Base-by-base conservation (phyloP, 495 filamentous ascomycete species). In the Lindgomyces ingoldianus region DNA sequence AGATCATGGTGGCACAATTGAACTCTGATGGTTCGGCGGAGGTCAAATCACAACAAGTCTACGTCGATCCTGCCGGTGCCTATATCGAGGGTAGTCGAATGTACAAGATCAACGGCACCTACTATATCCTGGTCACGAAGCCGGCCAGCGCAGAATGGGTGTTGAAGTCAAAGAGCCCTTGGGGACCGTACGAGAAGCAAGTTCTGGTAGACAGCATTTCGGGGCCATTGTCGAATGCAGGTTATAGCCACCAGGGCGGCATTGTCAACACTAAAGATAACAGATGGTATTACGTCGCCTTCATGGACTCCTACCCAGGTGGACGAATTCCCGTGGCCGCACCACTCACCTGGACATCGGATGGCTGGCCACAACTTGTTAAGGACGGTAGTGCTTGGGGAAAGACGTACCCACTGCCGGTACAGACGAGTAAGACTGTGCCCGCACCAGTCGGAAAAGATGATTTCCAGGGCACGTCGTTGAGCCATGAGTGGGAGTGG, bases 201-300 rank as follows among this genome's bases (percentile, higher is more conserved):
- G 54, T 69, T 12, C 71, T 84, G 0, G 65, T 78, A 0, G 42
- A 71, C 10, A 51, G 71, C 53, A 73, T 80, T 24, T 29, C 59
- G 0, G 70, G 74, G 2, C 81, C 83, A 4, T 60, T 83, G n/a
- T 21, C 75, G 0, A 77, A 73, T 27, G 79, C 74, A 0, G 82
- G 82, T 1, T 67, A 63, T 18, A 75, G 80, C 0, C 78, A 85
- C 65, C 84, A 87, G 68, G 85, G 84, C 11, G 81, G 81, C 25
- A 72, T 87, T 16, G 78, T 87, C 1, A 70, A 83, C 36, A 81
- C 82, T 0, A 74, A 77, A 9, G 70, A 75, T 24, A 80, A 80
- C 1, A 74, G 79, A 26, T 87, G 84, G 83, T 86, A 81, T 65
- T 87, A 83, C 53, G 80, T 84, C 64, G 78, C 80, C 0, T 87